phyloP scores from a whole-genome alignment of 352 stramenopile genomes.

The Phytopythium delawarense region DNA sequence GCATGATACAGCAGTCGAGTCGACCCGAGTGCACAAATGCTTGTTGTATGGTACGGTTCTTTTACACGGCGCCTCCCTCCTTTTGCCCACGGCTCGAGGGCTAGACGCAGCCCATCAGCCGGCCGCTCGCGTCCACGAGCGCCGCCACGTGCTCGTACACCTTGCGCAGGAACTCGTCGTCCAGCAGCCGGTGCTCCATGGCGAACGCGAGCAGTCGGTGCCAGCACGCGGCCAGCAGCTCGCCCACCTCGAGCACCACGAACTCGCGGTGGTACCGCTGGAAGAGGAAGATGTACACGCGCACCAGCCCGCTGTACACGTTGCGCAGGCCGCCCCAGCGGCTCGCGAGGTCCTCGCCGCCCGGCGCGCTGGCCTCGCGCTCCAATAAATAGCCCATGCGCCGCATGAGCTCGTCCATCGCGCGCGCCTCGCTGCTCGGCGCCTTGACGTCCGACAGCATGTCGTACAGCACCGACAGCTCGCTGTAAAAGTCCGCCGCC shows the following conservation, averaged over 20 bases:
- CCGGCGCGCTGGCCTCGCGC: conserved; percentile 9
- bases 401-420: conserved; percentile 57
- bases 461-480: conserved; percentile 59
- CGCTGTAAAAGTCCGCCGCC: conserved; percentile 59
- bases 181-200: conserved; percentile 56
- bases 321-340: conserved; percentile 35
- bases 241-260: conserved; percentile 48
- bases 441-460: conserved; percentile 63
- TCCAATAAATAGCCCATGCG: conserved; percentile 29
- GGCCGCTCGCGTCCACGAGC: conserved; percentile 23
- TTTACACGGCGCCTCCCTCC: neutral
- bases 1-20: neutral
- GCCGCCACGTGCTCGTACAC: conserved; percentile 49
- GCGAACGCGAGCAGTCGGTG: conserved; percentile 58
- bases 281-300: conserved; percentile 66
- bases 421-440: conserved; percentile 31
- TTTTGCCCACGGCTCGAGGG: neutral
- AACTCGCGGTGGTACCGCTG: conserved; percentile 52
- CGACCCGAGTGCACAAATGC: neutral
- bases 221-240: conserved; percentile 52
- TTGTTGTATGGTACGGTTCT: neutral
- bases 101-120: conserved; percentile 1
- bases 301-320: conserved; percentile 58
- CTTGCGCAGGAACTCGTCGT: conserved; percentile 50
- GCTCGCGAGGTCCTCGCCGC: conserved; percentile 10